Conservation (phyloP, 768 basidiomycete genomes). For the Boletales sp. region DNA sequence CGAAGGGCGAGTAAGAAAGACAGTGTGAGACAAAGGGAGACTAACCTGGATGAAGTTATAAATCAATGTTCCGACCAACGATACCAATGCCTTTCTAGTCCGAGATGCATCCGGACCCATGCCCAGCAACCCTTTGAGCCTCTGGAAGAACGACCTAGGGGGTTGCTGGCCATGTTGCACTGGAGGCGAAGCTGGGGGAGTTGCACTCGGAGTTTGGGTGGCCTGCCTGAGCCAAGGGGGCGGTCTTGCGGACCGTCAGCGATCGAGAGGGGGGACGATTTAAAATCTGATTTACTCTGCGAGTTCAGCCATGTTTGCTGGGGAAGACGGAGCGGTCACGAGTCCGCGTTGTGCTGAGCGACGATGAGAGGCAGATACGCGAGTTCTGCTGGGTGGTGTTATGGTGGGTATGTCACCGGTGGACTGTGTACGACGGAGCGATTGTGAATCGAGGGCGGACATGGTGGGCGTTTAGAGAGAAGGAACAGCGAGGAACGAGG, state of each 20-base stretch:
- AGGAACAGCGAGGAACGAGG: constrained; percentile 10
- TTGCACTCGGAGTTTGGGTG: constrained; percentile 15
- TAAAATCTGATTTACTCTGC: constrained; percentile 16
- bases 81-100: constrained; percentile 51
- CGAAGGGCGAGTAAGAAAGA: constrained; percentile 1
- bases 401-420: constrained; percentile 31
- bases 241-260: constrained; percentile 21
- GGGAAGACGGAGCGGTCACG: constrained; percentile 17
- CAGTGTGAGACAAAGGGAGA: neutral
- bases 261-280: constrained; percentile 6
- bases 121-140: constrained; percentile 43
- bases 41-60: constrained; percentile 56
- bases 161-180: constrained; percentile 6
- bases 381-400: constrained; percentile 23
- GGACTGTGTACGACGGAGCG: constrained; percentile 33
- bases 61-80: constrained; percentile 46
- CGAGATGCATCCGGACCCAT: constrained; percentile 49
- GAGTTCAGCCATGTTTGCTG: constrained; percentile 12
- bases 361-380: constrained; percentile 27
- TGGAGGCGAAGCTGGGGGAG: constrained; percentile 1
- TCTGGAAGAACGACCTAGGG: constrained; percentile 18
- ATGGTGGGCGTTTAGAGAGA: constrained; percentile 24
- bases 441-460: constrained; percentile 30
- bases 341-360: constrained; percentile 23
- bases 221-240: constrained; percentile 24